These are phyloP conservation scores for Tothia fuscella DNA, from an alignment of 2,329 filamentous ascomycete genomes.

Conservation along the genomic window DNA sequence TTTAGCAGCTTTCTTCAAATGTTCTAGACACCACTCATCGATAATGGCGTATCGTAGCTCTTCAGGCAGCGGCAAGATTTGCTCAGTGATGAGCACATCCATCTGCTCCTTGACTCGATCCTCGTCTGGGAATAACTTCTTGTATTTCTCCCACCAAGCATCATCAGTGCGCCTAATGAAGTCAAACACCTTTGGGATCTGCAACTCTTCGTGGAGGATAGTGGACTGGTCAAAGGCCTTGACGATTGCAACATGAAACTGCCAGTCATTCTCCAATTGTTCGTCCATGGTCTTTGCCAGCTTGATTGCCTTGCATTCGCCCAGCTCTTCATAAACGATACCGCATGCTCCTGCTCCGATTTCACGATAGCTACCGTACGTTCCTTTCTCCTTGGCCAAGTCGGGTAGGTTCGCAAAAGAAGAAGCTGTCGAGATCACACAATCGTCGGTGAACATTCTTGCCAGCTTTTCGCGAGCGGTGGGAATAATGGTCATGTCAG, in stretches of 20 bases:
- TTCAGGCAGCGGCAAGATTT: background rate
- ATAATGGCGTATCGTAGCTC: background rate
- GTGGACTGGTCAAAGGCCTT: background rate
- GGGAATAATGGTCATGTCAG: no score
- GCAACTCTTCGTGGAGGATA: background rate
- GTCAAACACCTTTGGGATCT: background rate
- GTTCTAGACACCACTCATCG: background rate
- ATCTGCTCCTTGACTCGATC: no score
- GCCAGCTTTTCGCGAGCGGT: no score
- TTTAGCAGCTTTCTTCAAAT: slow-evolving; percentile 1
- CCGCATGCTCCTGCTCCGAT: slow-evolving; percentile 1
- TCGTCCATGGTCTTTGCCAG: background rate
- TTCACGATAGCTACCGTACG: background rate
- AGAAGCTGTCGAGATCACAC: background rate
- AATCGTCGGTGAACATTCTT: no score
- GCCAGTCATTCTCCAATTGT: background rate
- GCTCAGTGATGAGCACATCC: background rate
- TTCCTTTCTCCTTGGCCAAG: background rate
- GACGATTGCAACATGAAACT: background rate
- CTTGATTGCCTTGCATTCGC: background rate
- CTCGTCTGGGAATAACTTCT: background rate
- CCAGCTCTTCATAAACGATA: background rate
- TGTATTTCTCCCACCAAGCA: background rate
- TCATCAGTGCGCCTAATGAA: background rate
- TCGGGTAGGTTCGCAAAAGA: background rate